Base-by-base conservation (phyloP, 2,329 filamentous ascomycete species). In the Metarhizium sp. region DNA sequence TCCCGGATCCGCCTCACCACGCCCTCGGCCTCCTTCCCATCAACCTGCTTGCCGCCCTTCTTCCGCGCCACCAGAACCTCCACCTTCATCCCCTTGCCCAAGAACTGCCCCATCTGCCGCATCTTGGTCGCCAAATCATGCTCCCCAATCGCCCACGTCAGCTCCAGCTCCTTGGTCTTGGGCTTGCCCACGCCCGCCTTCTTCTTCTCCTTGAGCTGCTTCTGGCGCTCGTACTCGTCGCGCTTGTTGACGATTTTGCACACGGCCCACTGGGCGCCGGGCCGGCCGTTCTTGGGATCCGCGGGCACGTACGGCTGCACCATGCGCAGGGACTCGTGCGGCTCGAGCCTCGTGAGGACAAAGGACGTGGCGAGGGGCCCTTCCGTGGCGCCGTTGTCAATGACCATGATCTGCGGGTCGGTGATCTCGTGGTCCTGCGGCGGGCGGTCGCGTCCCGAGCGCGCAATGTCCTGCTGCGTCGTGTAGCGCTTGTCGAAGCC, bases 81-180 rank as follows among this genome's bases (percentile, higher is more conserved):
- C 20, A 96, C 90, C 66, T 78, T 84, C 67, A 81, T 79, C 1
- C 91, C 91, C 68, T 90, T 89, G 8, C 68, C 73, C 66, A 96
- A 66, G 66, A 96, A 96, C 54, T 73, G 77, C 58, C 72, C 72
- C 63, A 92, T 68, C 72, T 84, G 82, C 64, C 80, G 80, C 68
- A 94, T 67, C 66, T 86, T 81, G 67, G 88, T 85, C n/a, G 73
- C 73, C 53, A 96, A 69, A 73, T 96, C 92, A 66, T 92, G 81
- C 13, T 71, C 66, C 58, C 84, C 85, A 64, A 95, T 95, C 38
- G 86, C 85, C 92, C 92, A 97, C 69, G 90, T 92, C 63, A 97
- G 63, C 72, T 96, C 92, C n/a, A 96, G 70, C 66, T 86, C 86
- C 73, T 96, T 96, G 16, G 70, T 66, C 60, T 75, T 77, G 40